Evolutionary conservation across 148 eudicot species (phyloP).

Genomic region (Heliamphora exappendiculata): DNA sequence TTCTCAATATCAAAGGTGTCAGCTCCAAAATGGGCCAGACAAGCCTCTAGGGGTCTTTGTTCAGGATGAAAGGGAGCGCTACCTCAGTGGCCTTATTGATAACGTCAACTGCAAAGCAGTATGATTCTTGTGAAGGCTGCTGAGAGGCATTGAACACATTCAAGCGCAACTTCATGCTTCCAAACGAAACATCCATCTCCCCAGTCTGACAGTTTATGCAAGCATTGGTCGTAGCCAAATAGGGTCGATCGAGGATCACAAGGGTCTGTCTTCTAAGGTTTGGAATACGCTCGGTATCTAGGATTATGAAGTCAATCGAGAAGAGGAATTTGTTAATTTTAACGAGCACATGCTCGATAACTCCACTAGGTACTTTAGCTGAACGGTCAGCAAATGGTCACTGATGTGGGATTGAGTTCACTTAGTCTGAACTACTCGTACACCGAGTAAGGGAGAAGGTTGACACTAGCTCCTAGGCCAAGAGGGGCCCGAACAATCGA

Average conservation of each 20-base stretch:
- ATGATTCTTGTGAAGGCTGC: neutral
- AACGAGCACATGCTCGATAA: too few species aligned
- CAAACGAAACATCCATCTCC: neutral
- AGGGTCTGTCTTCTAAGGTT: neutral
- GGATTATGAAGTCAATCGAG: neutral
- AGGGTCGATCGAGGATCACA: neutral
- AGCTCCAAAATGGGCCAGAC: too few species aligned
- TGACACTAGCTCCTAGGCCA: too few species aligned
- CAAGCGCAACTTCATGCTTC: neutral
- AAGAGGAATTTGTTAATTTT: neutral
- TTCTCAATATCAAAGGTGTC: too few species aligned
- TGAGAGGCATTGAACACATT: neutral
- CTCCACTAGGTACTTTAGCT: too few species aligned
- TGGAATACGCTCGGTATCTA: neutral
- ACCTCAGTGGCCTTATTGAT: neutral
- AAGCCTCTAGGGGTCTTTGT: too few species aligned
- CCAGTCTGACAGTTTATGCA: neutral
- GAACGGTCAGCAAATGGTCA: too few species aligned
- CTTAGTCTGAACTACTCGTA: too few species aligned
- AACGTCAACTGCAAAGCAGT: neutral
- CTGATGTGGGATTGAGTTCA: too few species aligned
- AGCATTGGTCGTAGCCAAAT: neutral
- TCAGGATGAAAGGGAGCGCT: neutral
- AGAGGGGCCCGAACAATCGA: too few species aligned
- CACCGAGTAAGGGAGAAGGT: too few species aligned